phyloP scores from a whole-genome alignment of 257 asterid genomes.

The Cinchona pubescens region DNA sequence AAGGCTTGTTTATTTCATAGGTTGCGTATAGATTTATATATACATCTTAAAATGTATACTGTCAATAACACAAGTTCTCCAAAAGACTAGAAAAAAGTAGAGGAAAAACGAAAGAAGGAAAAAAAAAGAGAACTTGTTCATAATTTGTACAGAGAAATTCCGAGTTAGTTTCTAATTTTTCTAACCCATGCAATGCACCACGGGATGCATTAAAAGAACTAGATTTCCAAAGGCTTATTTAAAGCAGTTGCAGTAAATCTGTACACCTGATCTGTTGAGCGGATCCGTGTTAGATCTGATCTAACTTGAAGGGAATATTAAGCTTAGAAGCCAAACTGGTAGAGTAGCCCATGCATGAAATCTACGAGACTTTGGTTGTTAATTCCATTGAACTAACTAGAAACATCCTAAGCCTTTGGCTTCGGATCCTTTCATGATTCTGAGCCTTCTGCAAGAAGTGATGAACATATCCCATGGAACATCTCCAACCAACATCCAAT shows the following conservation, averaged over 20 bases:
- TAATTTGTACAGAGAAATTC: slow-evolving; percentile 26
- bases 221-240: neutral
- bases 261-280: neutral
- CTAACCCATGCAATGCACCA: neutral
- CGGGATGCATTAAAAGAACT: neutral
- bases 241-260: neutral
- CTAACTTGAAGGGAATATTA: neutral
- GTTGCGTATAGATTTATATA: neutral
- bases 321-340: neutral
- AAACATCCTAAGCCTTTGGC: slow-evolving; percentile 61
- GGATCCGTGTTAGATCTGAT: neutral
- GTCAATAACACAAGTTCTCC: neutral
- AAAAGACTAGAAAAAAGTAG: neutral
- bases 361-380: neutral
- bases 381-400: slow-evolving; percentile 6
- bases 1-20: neutral
- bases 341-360: slow-evolving; percentile 1
- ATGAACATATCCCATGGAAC: slow-evolving; percentile 96
- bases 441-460: slow-evolving; percentile 67
- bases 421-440: slow-evolving; percentile 77
- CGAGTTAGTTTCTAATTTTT: slow-evolving; percentile 12
- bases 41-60: slow-evolving; percentile 11
- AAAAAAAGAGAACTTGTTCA: neutral
- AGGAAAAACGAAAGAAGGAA: neutral
- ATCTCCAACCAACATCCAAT: slow-evolving; percentile 96